Evolutionary conservation across 805 yeast genomes (phyloP).

Genomic region (Metschnikowia anglica): DNA sequence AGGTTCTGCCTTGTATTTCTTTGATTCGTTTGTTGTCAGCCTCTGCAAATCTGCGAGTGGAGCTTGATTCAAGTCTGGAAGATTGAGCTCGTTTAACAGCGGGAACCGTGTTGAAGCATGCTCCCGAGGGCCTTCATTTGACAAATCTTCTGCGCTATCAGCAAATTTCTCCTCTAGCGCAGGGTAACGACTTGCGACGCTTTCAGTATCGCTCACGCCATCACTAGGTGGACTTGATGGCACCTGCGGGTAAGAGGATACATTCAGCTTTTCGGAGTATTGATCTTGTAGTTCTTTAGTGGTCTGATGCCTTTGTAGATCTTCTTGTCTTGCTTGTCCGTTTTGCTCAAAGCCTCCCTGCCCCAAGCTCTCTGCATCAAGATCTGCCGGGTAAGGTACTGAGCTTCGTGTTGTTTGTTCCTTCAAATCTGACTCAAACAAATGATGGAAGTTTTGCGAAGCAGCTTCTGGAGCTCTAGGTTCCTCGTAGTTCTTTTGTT

Average conservation of each 20-base stretch:
- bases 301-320: not conserved
- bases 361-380: not conserved
- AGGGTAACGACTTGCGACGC: constrained; percentile 23
- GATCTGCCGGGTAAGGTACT: constrained; percentile 1
- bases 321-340: not conserved
- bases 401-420: not conserved
- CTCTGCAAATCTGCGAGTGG: constrained; percentile 5
- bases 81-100: constrained; percentile 19
- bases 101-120: constrained; percentile 20
- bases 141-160: not conserved
- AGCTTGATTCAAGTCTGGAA: constrained; percentile 6
- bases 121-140: constrained; percentile 6
- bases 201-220: constrained; percentile 18
- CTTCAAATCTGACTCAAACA: not conserved
- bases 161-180: constrained; percentile 12
- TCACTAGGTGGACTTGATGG: constrained; percentile 21
- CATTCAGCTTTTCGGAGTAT: not conserved
- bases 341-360: not conserved
- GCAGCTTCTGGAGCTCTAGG: not conserved
- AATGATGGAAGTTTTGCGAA: not conserved
- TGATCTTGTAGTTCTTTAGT: not conserved
- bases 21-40: constrained; percentile 8
- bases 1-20: constrained; percentile 30
- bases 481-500: not conserved
- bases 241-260: constrained; percentile 12